phyloP scores from a whole-genome alignment of 495 filamentous ascomycete genomes.

The Stereocaulon alpinum region DNA sequence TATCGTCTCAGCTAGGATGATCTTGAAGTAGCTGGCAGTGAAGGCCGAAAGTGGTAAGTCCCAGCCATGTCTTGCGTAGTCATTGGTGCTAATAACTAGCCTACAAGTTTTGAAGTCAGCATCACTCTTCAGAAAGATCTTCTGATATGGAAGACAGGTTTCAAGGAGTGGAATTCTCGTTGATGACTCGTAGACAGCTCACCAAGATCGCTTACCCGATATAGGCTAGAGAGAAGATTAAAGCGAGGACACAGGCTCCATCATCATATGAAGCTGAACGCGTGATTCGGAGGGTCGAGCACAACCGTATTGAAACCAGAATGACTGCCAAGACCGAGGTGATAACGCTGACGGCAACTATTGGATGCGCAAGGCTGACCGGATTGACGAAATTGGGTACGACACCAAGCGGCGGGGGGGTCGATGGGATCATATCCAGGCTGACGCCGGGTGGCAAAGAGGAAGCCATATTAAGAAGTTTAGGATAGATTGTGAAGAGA shows the following conservation, averaged over 20 bases:
- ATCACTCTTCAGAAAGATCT: too few relatives aligned
- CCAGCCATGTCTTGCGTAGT: constrained; percentile 6
- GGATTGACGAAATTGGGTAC: constrained; percentile 4
- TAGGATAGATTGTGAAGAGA: too few relatives aligned
- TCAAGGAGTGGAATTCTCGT: too few relatives aligned
- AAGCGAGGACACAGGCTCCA: constrained; percentile 3
- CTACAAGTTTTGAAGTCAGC: too few relatives aligned
- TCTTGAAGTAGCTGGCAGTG: neutral
- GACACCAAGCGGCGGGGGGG: neutral
- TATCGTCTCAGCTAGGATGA: neutral
- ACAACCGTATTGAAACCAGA: constrained; percentile 3
- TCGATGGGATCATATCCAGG: constrained; percentile 3
- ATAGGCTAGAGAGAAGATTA: constrained; percentile 6
- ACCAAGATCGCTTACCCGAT: neutral
- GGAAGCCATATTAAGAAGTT: neutral
- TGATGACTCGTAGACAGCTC: too few relatives aligned
- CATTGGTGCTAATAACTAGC: neutral
- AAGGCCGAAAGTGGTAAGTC: constrained; percentile 4
- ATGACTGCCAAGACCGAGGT: constrained; percentile 1
- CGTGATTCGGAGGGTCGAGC: constrained; percentile 8
- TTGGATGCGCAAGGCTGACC: neutral
- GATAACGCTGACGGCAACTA: neutral
- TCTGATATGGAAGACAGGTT: too few relatives aligned
- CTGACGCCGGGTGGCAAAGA: neutral
- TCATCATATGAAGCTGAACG: constrained; percentile 14